Conservation (phyloP, 352 stramenopile genomes). For the Plasmopara muralis region DNA sequence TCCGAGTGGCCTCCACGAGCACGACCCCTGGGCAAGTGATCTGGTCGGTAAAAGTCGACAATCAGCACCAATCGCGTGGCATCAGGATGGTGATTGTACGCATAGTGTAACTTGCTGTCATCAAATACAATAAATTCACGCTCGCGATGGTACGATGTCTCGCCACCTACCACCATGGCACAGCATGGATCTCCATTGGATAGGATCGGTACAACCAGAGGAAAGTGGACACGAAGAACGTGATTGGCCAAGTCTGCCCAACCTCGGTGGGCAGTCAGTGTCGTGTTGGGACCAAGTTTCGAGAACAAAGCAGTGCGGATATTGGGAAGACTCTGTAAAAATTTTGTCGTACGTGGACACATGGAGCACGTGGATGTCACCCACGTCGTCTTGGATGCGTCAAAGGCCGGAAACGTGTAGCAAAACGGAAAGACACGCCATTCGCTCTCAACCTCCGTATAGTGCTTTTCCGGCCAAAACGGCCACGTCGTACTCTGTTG, state of each 20-base stretch:
- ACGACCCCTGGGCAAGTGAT: conserved; percentile 67
- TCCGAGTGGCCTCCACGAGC: conserved; percentile 81
- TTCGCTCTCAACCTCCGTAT: conserved; percentile 59
- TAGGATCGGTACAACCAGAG: conserved; percentile 55
- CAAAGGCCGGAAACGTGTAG: conserved; percentile 87
- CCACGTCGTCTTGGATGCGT: conserved; percentile 79
- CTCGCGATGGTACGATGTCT: conserved; percentile 63
- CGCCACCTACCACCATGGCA: conserved; percentile 69
- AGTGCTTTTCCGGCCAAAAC: conserved; percentile 84
- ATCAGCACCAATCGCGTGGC: conserved; percentile 78
- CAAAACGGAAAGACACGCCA: conserved; percentile 87
- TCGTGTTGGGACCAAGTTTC: conserved; percentile 77
- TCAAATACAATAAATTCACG: conserved; percentile 86
- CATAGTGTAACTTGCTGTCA: conserved; percentile 88
- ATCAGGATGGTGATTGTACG: conserved; percentile 70
- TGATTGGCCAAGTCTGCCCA: conserved; percentile 89
- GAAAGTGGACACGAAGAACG: conserved; percentile 79
- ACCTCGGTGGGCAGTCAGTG: conserved; percentile 60
- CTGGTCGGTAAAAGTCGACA: conserved; percentile 81
- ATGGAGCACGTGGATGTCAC: conserved; percentile 62
- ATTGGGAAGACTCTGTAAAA: conserved; percentile 55
- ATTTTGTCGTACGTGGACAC: conserved; percentile 72
- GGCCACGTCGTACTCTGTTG: conserved; percentile 57
- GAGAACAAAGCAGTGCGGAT: conserved; percentile 87
- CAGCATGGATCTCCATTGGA: conserved; percentile 52